A percentile compares a stretch with the other conserved stretches of the same genome.
phyloP scores from a whole-genome alignment of 768 basidiomycete genomes.

The Asterophora parasitica region DNA sequence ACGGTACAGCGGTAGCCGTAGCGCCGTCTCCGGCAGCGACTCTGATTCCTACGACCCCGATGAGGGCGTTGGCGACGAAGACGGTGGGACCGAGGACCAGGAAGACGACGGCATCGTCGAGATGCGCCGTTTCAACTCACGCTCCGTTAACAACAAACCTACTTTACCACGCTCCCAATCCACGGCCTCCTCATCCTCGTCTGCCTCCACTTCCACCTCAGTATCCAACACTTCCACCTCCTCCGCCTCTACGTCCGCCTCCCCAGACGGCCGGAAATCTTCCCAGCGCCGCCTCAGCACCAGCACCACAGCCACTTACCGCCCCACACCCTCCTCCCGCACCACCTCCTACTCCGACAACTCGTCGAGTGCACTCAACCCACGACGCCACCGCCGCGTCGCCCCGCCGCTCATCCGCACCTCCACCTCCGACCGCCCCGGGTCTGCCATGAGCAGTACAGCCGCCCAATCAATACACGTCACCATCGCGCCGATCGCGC shows the following conservation, averaged over 20 bases:
- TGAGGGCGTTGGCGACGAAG: constrained; percentile 23
- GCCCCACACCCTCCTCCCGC: constrained; percentile 27
- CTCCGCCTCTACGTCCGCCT: constrained; percentile 22
- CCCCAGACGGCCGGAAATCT: constrained; percentile 14
- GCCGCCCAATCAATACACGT: constrained; percentile 24
- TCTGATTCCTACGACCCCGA: constrained; percentile 35
- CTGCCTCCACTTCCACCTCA: constrained; percentile 33
- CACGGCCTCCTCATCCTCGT: constrained; percentile 39
- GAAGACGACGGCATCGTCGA: constrained; percentile 54
- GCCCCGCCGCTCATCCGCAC: constrained; percentile 26
- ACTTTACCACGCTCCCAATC: constrained; percentile 36
- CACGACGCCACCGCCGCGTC: constrained; percentile 15
- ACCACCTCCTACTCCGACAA: no score
- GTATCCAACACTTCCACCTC: constrained; percentile 22
- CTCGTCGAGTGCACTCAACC: constrained; percentile 4
- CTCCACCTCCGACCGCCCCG: constrained; percentile 4
- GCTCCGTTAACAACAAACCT: constrained; percentile 9
- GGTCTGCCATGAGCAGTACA: neutral
- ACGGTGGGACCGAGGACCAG: constrained; percentile 26
- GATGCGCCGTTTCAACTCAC: constrained; percentile 38
- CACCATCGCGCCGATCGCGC: constrained; percentile 47
- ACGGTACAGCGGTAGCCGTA: constrained; percentile 16
- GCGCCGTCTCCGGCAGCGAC: constrained; percentile 31
- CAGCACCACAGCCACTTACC: constrained; percentile 22
- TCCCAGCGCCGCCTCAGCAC: constrained; percentile 17